Conservation (phyloP, 2,329 filamentous ascomycete genomes). For the Ascomycota sp. region DNA sequence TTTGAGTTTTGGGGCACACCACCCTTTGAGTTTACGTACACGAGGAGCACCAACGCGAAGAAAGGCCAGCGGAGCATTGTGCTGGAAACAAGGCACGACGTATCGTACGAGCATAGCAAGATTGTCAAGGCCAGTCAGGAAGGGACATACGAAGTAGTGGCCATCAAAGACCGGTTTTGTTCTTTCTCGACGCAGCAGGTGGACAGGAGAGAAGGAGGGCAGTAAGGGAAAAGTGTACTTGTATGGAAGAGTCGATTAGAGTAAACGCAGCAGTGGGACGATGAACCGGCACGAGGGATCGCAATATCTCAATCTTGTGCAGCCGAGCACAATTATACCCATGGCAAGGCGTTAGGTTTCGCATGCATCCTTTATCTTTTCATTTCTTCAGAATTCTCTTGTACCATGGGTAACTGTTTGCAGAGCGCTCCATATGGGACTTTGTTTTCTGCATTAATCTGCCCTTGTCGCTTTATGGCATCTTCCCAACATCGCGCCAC, state of each 20-base stretch:
- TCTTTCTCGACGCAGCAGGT: conserved; percentile 58
- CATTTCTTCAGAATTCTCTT: too few species aligned
- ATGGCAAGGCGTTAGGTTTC: conserved; percentile 2
- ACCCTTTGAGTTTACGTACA: conserved; percentile 96
- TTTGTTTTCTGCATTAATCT: not conserved
- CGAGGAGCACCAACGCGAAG: conserved; percentile 65
- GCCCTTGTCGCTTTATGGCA: too few species aligned
- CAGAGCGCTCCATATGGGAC: not conserved
- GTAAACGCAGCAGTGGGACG: conserved; percentile 1
- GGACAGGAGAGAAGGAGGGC: conserved; percentile 26
- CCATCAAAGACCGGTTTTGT: conserved; percentile 86
- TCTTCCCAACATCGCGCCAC: too few species aligned
- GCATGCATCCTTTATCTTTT: conserved; percentile 5
- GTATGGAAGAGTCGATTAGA: not conserved
- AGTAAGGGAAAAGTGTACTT: conserved; percentile 8
- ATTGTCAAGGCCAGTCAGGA: conserved; percentile 73
- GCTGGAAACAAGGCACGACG: conserved; percentile 77
- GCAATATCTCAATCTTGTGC: not conserved
- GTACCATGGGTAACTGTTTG: not conserved
- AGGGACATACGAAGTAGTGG: conserved; percentile 91
- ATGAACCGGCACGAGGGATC: conserved; percentile 2
- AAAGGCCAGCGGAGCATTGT: conserved; percentile 62
- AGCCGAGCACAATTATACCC: not conserved
- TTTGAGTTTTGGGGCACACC: conserved; percentile 93
- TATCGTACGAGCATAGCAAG: conserved; percentile 65